phyloP scores from a whole-genome alignment of 1,284 basidiomycete species.

The Ustilago esculenta region DNA sequence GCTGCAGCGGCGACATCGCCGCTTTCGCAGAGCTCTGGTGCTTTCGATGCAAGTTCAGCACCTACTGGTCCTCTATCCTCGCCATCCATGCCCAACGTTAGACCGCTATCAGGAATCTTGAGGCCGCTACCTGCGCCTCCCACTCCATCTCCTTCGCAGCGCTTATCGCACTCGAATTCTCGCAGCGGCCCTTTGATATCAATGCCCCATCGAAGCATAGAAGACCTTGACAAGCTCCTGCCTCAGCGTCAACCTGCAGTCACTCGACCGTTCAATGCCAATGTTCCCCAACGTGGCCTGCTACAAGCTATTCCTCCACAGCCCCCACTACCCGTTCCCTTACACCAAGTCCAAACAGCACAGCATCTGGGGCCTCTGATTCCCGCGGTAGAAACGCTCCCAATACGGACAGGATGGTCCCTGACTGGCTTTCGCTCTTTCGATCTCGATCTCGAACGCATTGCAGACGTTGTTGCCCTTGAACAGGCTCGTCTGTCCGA shows the following conservation, averaged over 20 bases:
- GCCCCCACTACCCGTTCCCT: slow-evolving; percentile 2
- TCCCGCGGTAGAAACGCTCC: slow-evolving; percentile 6
- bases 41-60: slow-evolving; percentile 1
- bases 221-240: slow-evolving; percentile 26
- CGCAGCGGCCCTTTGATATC: slow-evolving; percentile 15
- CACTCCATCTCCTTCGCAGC: slow-evolving; percentile 23
- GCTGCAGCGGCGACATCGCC: slow-evolving; percentile 7
- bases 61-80: slow-evolving; percentile 7
- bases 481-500: slow-evolving; percentile 17
- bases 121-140: slow-evolving; percentile 18
- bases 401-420: slow-evolving; percentile 3
- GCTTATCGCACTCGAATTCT: not conserved
- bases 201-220: slow-evolving; percentile 26
- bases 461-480: slow-evolving; percentile 11
- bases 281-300: slow-evolving; percentile 10
- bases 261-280: not conserved
- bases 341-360: not conserved
- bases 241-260: slow-evolving; percentile 4
- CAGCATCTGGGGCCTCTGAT: not conserved
- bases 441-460: slow-evolving; percentile 36
- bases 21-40: not conserved
- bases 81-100: slow-evolving; percentile 8
- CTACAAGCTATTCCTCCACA: slow-evolving; percentile 28
- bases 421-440: slow-evolving; percentile 29
- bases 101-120: slow-evolving; percentile 32